Evolutionary conservation across 345 rosid genomes (phyloP), one percentile per base, ranked within the genome.

Genomic region (Kandelia obovata): DNA sequence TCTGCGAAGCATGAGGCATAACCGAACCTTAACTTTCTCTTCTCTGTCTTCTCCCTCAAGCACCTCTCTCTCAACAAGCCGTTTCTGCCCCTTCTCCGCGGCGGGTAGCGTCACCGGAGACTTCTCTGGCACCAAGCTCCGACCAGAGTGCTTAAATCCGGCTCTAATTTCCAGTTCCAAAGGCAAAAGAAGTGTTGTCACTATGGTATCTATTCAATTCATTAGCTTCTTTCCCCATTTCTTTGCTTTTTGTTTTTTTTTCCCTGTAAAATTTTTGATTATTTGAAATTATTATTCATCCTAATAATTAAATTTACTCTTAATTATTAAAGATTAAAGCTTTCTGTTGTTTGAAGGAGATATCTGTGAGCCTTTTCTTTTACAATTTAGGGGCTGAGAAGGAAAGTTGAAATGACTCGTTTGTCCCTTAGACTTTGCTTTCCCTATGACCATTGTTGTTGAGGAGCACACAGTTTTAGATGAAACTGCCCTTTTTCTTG

Each of bases 131-230:
- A 28, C 60, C 20, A 89, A 83, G 68, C 52, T 85, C 77, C 88
- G 84, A 53, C 65, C 87, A 1, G 75, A 75, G 8, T 61, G 77
- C 49, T 85, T 87, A 73, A 69, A 82, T 43, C 89, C 88, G 28
- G 82, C 80, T n/a, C 74, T 80, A 27, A 47, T 78, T 27, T 74
- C 85, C 55, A 76, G 82, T 21, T 85, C 89, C 7, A 88, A 81
- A 31, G 84, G 88, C 47, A 94, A 75, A 73, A 83, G 97, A 49
- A 83, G 86, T 49, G 92, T 88, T 58, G 80, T 89, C 60, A 84
- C 93, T 58, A 88, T 80, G 92, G 97, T 87, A 82, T 15, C 23
- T 25, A 69, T 53, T 67, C 57, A 63, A 7, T 64, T 47, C 47
- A 55, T 56, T 61, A 16, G 62, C 13, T 51, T 53, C 43, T 25